Conservation (phyloP, 2,329 filamentous ascomycete species). For the Beauveria bassiana region DNA sequence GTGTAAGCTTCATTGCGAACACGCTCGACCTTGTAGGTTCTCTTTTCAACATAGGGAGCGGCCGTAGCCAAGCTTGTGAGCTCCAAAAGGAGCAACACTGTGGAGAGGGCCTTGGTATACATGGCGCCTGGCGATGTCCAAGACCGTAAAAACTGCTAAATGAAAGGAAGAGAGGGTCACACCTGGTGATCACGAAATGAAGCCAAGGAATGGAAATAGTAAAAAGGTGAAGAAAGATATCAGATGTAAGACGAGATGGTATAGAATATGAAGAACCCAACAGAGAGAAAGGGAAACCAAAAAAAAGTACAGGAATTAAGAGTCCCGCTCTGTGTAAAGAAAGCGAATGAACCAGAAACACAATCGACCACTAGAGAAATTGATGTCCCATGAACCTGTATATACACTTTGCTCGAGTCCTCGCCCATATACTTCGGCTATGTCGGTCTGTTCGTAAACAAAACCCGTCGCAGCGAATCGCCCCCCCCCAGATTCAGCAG, state of each 20-base stretch:
- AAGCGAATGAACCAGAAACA: neutral
- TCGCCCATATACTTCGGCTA: neutral
- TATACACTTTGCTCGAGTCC: neutral
- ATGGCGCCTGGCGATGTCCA: constrained; percentile 6
- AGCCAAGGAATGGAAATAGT: neutral
- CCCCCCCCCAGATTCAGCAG: neutral
- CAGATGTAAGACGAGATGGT: neutral
- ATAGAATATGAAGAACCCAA: neutral
- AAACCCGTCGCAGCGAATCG: neutral
- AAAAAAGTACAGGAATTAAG: neutral
- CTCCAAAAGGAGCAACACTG: constrained; percentile 41
- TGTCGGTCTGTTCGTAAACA: neutral
- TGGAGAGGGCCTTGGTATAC: constrained; percentile 13
- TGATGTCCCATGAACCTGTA: neutral
- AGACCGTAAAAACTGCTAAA: neutral
- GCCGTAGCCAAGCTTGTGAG: constrained; percentile 38
- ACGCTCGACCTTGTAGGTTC: constrained; percentile 56
- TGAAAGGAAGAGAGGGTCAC: neutral
- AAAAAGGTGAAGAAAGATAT: neutral
- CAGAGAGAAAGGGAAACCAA: neutral
- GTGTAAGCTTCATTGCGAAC: constrained; percentile 47
- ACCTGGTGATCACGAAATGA: neutral
- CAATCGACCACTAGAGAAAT: neutral
- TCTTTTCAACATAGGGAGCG: constrained; percentile 33
- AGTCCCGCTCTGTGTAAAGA: neutral